Base-by-base conservation (phyloP, 148 eudicot genomes). In the Silene conica region DNA sequence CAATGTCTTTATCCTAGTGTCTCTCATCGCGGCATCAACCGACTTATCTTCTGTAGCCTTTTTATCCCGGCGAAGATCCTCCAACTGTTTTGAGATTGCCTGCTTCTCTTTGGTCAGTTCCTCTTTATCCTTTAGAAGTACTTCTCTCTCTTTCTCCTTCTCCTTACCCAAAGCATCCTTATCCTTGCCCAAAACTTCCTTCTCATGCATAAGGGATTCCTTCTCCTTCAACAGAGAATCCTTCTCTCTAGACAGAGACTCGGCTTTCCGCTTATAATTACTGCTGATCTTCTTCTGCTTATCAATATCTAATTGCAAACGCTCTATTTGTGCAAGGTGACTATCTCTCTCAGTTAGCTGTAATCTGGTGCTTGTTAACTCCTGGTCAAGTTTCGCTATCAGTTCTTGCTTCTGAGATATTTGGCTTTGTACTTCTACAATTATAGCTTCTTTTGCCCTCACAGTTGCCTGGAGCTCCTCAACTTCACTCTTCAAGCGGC, bases 1-100 rank as follows among this genome's bases (percentile, higher is more conserved):
- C 72, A 94, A 82, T 16, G 72, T 77, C 87, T 94, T 90, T 65
- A 89, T 82, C 77, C 92, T 91, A 54, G 87, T 89, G 22, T 85
- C 89, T 76, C 82, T 82, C 75, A 69, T 72, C 25, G 82, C 82
- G 28, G 84, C 87, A 73, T 92, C 90, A 69, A 73, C 84, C 57
- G 72, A 76, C 71, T 79, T 75, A 67, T 91, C 93, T 11, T 34
- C 87, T 18, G 65, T 34, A 15, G 61, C 81, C 72, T 83, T 86
- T 79, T 78, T 85, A 16, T 75, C 87, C 77, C 85, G 93, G 71
- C 69, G 84, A 13, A 75, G 80, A 73, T 90, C 93, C 72, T 86
- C 98, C 66, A 87, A 79, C 81, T 92, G 90, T 76, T 85, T 92
- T 60, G 84, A 81, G 66, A 91, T 78, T 64, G 81, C 70, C 64